Evolutionary conservation across 495 filamentous ascomycete genomes (phyloP).

Genomic region (Apodospora peruviana): DNA sequence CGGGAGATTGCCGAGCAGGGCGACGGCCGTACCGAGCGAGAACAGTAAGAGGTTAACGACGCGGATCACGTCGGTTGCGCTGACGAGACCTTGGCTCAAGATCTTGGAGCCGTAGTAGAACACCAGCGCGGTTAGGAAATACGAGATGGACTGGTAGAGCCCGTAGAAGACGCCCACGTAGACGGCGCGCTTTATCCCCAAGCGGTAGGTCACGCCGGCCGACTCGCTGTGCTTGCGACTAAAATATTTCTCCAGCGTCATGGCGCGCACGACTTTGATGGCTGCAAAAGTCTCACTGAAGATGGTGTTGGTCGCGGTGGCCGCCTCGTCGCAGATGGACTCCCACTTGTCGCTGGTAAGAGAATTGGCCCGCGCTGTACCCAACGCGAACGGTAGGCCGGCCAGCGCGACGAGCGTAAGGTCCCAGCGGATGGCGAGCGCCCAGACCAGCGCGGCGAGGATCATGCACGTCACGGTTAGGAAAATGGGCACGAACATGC

Average conservation of each 20-base stretch:
- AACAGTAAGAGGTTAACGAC: constrained; percentile 83
- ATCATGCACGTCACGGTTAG: constrained; percentile 63
- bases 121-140: constrained; percentile 72
- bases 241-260: constrained; percentile 75
- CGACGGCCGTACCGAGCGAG: constrained; percentile 64
- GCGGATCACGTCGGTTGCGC: constrained; percentile 55
- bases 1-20: constrained; percentile 67
- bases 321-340: constrained; percentile 54
- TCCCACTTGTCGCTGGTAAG: constrained; percentile 67
- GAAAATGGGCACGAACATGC: constrained; percentile 66
- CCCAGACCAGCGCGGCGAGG: constrained; percentile 64
- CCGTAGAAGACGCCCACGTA: constrained; percentile 73
- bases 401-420: constrained; percentile 72
- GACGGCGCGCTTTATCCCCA: constrained; percentile 53
- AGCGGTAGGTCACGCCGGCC: constrained; percentile 39
- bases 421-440: constrained; percentile 70
- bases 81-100: constrained; percentile 38
- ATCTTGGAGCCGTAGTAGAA: constrained; percentile 78
- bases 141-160: constrained; percentile 60
- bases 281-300: constrained; percentile 77
- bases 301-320: constrained; percentile 48
- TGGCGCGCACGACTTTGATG: constrained; percentile 70
- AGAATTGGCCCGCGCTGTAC: constrained; percentile 56
- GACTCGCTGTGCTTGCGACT: constrained; percentile 55
- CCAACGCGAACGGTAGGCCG: constrained; percentile 62